phyloP scores from a whole-genome alignment of 352 stramenopile species.

The Phytophthora litchii region DNA sequence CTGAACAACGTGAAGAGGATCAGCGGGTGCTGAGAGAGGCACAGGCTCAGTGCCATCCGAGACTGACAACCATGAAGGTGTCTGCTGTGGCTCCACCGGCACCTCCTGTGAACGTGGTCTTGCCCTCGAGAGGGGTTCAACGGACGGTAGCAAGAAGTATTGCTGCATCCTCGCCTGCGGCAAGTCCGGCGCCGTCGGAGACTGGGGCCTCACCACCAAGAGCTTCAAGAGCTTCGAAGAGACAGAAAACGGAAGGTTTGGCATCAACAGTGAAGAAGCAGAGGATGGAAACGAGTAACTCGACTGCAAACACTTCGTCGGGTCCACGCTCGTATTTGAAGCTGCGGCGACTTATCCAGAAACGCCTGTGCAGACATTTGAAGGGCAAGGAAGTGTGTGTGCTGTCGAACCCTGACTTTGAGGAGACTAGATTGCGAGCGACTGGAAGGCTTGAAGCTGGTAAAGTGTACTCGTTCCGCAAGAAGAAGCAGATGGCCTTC shows the following conservation, averaged over 20 bases:
- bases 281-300: conserved; percentile 19
- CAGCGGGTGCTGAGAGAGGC: conserved; percentile 44
- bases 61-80: conserved; percentile 39
- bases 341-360: conserved; percentile 73
- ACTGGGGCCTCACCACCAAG: conserved; percentile 21
- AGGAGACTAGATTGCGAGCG: conserved; percentile 39
- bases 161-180: conserved; percentile 21
- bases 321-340: conserved; percentile 51
- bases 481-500: conserved; percentile 60
- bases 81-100: conserved; percentile 11
- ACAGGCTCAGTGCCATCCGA: conserved; percentile 46
- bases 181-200: conserved; percentile 24
- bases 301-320: conserved; percentile 31
- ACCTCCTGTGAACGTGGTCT: conserved; percentile 4
- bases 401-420: conserved; percentile 25
- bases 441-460: conserved; percentile 61
- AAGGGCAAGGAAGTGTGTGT: conserved; percentile 68
- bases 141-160: conserved; percentile 19
- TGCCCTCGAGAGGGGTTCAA: conserved; percentile 5
- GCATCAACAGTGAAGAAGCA: conserved; percentile 18
- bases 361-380: conserved; percentile 68
- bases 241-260: conserved; percentile 22
- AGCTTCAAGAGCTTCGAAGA: conserved; percentile 25
- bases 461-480: conserved; percentile 58
- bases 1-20: conserved; percentile 38